A percentile compares a stretch with the other conserved stretches of the same genome.
These are phyloP conservation scores for Zhuliangozyma parablackwelliae DNA, from an alignment of 1,139 yeast genomes.

Conservation along the genomic window DNA sequence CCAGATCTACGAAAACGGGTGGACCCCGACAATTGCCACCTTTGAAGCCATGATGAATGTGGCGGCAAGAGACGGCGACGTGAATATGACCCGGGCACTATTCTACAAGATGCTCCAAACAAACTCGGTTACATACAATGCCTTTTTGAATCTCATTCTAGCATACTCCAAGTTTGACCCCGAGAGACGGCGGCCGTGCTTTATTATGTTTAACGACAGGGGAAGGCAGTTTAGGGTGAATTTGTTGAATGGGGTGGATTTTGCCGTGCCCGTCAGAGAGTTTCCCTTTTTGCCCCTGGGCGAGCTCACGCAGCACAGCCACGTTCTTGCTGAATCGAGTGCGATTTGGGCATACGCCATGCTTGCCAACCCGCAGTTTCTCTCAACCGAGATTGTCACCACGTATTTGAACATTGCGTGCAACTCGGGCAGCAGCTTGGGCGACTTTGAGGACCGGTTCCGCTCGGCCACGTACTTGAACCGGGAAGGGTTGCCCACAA, in stretches of 20 bases:
- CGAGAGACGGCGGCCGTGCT: constrained; percentile 10
- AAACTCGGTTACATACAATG: constrained; percentile 31
- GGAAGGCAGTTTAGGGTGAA: constrained; percentile 47
- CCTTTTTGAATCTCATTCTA: constrained; percentile 52
- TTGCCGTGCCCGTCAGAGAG: constrained; percentile 19
- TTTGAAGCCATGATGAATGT: constrained; percentile 69
- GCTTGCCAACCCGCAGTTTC: constrained; percentile 34
- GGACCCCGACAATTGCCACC: constrained; percentile 48
- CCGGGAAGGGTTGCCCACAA: constrained; percentile 17
- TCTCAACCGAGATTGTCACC: constrained; percentile 42
- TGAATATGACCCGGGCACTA: constrained; percentile 68
- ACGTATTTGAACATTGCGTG: constrained; percentile 55
- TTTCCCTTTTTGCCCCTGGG: constrained; percentile 70
- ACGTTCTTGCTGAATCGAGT: constrained; percentile 67
- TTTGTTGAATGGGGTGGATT: constrained; percentile 27
- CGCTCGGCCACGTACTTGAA: constrained; percentile 44
- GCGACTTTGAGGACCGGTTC: constrained; percentile 51
- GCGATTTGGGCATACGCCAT: constrained; percentile 68
- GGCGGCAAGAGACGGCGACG: constrained; percentile 76
- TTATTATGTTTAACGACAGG: constrained; percentile 35
- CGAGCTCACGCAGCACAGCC: constrained; percentile 33
- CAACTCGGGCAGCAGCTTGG: constrained; percentile 34
- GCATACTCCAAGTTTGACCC: constrained; percentile 46
- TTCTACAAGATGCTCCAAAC: constrained; percentile 51
- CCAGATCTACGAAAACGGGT: constrained; percentile 53